Evolutionary conservation across 2,329 filamentous ascomycete genomes (phyloP).

Genomic region (Fusarium buxicola): DNA sequence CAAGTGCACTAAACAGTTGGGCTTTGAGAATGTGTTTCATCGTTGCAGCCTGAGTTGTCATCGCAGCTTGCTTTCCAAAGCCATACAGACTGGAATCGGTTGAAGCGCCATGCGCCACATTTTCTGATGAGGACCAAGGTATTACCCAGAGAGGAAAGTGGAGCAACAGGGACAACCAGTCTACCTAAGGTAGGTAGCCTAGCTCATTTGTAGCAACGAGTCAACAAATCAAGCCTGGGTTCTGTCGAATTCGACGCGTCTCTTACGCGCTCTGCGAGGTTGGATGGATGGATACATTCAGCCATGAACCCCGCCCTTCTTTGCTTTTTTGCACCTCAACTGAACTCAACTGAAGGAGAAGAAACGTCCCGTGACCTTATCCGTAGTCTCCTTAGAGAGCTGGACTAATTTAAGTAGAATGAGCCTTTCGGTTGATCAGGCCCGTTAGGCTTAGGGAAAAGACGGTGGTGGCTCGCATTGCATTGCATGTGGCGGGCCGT

Average conservation of each 20-base stretch:
- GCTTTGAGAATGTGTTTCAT: conserved; percentile 2
- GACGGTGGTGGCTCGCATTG: conserved; percentile 40
- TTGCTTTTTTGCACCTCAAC: conserved; percentile 4
- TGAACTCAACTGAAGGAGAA: conserved; percentile 1
- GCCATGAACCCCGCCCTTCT: conserved; percentile 13
- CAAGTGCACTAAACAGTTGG: conserved; percentile 2
- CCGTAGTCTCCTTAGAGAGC: background rate
- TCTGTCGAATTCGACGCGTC: conserved; percentile 23
- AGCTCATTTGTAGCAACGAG: conserved; percentile 26
- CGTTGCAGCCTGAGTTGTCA: conserved; percentile 12
- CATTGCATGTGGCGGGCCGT: conserved; percentile 42
- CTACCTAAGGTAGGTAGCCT: conserved; percentile 8
- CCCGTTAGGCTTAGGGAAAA: conserved; percentile 1
- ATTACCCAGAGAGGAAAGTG: conserved; percentile 24
- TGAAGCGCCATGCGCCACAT: conserved; percentile 33
- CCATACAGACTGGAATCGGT: conserved; percentile 29
- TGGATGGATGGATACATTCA: conserved; percentile 23
- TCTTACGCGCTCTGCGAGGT: conserved; percentile 34
- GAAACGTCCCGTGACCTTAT: background rate
- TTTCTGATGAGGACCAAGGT: conserved; percentile 11
- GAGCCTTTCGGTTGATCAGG: background rate
- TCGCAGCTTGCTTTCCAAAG: background rate
- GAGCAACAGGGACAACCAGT: conserved; percentile 7
- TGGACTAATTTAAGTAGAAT: background rate
- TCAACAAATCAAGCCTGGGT: conserved; percentile 29